These are phyloP conservation scores for Tritrichomonas foetus DNA, from an alignment of 208 protist genomes.

Conservation along the genomic window DNA sequence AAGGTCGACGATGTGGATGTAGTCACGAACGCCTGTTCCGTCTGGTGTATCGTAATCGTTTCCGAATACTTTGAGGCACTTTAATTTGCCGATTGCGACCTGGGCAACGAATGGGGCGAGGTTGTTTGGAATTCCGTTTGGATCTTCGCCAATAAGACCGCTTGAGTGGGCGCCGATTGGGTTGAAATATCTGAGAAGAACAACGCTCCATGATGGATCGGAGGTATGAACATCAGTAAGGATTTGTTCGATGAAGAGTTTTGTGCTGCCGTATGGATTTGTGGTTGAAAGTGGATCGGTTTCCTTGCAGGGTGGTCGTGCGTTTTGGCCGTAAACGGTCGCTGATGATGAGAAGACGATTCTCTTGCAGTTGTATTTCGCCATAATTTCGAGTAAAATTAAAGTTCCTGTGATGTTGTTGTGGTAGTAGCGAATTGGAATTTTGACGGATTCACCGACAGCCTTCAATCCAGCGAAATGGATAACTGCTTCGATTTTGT, in stretches of 20 bases:
- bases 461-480: constrained; percentile 57
- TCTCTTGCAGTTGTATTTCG: constrained; percentile 72
- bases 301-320: constrained; percentile 45
- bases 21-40: constrained; percentile 79
- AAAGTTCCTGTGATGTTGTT: constrained; percentile 87
- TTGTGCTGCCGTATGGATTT: constrained; percentile 82
- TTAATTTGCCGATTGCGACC: constrained; percentile 56
- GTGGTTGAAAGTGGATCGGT: constrained; percentile 44
- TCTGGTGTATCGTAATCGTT: constrained; percentile 59
- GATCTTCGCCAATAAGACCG: constrained; percentile 86
- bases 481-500: constrained; percentile 50
- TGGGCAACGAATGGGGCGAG: constrained; percentile 89
- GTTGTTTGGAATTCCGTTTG: constrained; percentile 84
- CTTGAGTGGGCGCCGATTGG: constrained; percentile 81
- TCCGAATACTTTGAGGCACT: constrained; percentile 55
- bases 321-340: constrained; percentile 76
- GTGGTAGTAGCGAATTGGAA: constrained; percentile 82
- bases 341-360: constrained; percentile 89
- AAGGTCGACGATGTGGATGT: constrained; percentile 76
- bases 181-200: constrained; percentile 94
- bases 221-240: constrained; percentile 71
- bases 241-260: constrained; percentile 76
- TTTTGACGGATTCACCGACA: constrained; percentile 49
- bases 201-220: constrained; percentile 67
- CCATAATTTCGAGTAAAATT: constrained; percentile 79